Conservation (phyloP, 2,329 filamentous ascomycete species). For the Ophiostoma sp. region DNA sequence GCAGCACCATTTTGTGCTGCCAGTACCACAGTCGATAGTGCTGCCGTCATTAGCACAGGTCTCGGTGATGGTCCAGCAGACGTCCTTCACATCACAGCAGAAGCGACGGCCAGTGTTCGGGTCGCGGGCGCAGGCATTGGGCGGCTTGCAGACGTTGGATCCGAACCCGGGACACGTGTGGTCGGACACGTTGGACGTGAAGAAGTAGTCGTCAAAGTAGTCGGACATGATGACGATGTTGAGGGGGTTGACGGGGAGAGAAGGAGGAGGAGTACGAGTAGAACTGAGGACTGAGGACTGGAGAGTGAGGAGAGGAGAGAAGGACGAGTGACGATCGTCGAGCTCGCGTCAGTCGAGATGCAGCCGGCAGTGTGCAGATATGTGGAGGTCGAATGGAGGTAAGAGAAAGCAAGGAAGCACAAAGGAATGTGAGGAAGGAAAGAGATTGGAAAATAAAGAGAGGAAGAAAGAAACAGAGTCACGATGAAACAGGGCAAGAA, state of each 20-base stretch:
- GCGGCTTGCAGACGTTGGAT: slow-evolving; percentile 24
- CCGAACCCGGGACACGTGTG: slow-evolving; percentile 28
- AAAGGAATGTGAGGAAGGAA: neutral
- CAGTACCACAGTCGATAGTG: slow-evolving; percentile 29
- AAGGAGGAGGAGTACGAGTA: neutral
- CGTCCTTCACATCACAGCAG: slow-evolving; percentile 28
- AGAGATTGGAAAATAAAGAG: neutral
- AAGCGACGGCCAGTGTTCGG: slow-evolving; percentile 28
- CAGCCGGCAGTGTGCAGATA: neutral
- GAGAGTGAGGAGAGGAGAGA: neutral
- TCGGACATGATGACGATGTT: slow-evolving; percentile 19
- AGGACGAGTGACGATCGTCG: slow-evolving; percentile 7
- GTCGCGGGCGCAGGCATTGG: slow-evolving; percentile 31
- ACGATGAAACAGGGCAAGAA: slow-evolving; percentile 6
- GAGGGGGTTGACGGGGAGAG: neutral
- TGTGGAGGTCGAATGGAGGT: neutral
- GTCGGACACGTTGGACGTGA: slow-evolving; percentile 27
- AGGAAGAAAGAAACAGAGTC: neutral
- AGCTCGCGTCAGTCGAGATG: neutral
- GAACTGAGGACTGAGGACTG: no score
- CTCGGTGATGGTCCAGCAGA: slow-evolving; percentile 28
- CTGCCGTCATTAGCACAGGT: slow-evolving; percentile 28
- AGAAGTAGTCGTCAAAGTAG: slow-evolving; percentile 30
- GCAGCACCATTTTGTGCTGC: slow-evolving; percentile 29
- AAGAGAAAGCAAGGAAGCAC: neutral